These are phyloP conservation scores for Chalaropsis thielavioides DNA, from an alignment of 2,329 filamentous ascomycete genomes.

Conservation along the genomic window DNA sequence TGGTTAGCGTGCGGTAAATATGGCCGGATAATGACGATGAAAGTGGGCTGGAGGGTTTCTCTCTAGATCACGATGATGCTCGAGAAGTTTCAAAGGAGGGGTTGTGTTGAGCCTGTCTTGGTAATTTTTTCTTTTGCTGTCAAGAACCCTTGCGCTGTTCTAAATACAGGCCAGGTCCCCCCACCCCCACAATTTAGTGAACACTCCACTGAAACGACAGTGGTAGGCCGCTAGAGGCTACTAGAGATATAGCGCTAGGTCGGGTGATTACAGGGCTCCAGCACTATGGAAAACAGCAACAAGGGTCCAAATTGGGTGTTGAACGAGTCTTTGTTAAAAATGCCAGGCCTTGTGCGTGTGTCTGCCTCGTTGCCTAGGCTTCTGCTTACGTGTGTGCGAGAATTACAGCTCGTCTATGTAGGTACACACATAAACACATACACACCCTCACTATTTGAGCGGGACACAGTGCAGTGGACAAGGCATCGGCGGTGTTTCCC, in stretches of 20 bases:
- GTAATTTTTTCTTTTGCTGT: background rate
- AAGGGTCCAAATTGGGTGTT: too few relatives aligned
- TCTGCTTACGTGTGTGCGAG: background rate
- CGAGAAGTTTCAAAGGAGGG: background rate
- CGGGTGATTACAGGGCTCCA: background rate
- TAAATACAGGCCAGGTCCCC: background rate
- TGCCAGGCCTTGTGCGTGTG: too few relatives aligned
- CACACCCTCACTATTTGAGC: background rate
- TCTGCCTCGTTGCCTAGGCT: too few relatives aligned
- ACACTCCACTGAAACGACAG: background rate
- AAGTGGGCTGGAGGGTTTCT: background rate
- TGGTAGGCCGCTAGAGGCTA: too few relatives aligned
- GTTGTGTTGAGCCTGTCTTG: background rate
- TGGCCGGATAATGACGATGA: background rate
- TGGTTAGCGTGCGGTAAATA: background rate
- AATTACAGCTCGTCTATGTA: background rate
- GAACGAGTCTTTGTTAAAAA: too few relatives aligned
- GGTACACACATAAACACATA: background rate
- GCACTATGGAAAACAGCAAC: background rate
- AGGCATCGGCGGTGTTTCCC: slow-evolving; percentile 11
- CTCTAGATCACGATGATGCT: background rate
- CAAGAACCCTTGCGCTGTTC: background rate
- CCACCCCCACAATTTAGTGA: background rate
- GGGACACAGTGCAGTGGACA: background rate
- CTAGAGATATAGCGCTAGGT: background rate